A percentile compares a stretch with the other conserved stretches of the same genome.
phyloP scores from a whole-genome alignment of 2,329 filamentous ascomycete species.

The Aspergillus spinulosporus region DNA sequence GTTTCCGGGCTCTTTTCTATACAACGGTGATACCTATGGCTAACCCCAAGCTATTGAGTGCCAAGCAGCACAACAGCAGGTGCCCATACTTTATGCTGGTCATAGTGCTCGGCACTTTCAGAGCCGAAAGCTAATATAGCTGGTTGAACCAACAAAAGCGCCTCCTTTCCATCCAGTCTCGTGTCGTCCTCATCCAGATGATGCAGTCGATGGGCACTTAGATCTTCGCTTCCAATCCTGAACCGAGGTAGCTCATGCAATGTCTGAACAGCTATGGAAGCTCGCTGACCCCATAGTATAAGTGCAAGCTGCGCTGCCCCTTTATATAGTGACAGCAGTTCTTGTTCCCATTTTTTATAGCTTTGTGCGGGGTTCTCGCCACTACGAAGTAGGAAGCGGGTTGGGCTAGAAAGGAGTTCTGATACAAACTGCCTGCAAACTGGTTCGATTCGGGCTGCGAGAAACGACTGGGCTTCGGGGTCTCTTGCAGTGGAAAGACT shows the following conservation, averaged over 20 bases:
- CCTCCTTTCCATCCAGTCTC: conserved; percentile 19
- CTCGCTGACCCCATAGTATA: conserved; percentile 23
- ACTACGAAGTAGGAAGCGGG: neutral
- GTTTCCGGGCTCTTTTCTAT: too few species aligned
- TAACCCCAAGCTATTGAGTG: too few species aligned
- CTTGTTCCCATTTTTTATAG: neutral
- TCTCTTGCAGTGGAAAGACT: neutral
- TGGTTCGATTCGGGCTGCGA: neutral
- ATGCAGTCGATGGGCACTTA: conserved; percentile 24
- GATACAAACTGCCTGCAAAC: neutral
- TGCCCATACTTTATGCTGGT: conserved; percentile 25
- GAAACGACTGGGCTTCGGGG: neutral
- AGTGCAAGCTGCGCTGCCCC: conserved; percentile 11
- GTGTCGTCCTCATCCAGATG: conserved; percentile 24
- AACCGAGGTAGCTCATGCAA: conserved; percentile 5
- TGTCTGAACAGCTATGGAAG: conserved; percentile 14
- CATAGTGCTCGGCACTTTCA: conserved; percentile 26
- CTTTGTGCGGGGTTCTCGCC: neutral
- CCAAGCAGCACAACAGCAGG: conserved; percentile 17
- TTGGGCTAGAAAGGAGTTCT: neutral
- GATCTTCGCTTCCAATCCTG: neutral
- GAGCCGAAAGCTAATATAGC: conserved; percentile 25
- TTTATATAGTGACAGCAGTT: neutral
- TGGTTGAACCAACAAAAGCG: conserved; percentile 22
- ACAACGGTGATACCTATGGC: too few species aligned